phyloP scores from a whole-genome alignment of 2,329 filamentous ascomycete genomes.

The Trichoderma atrobrunneum region DNA sequence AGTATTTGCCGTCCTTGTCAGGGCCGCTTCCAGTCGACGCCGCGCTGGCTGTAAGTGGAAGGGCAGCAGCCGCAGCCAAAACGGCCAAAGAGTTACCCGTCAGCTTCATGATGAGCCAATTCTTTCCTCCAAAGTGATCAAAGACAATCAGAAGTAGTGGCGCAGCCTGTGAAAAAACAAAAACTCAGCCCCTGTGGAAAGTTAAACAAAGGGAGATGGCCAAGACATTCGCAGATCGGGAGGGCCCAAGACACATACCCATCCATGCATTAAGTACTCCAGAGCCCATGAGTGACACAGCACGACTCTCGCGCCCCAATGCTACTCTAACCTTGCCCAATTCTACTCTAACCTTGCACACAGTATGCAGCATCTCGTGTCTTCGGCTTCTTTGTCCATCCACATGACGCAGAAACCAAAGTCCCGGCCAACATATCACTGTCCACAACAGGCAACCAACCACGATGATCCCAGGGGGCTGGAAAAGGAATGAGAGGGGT shows the following conservation, averaged over 20 bases:
- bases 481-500: background rate
- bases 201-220: background rate
- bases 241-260: background rate
- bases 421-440: conserved; percentile 4
- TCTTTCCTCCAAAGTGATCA: background rate
- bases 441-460: conserved; percentile 12
- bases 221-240: background rate
- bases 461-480: conserved; percentile 11
- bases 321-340: background rate
- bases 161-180: background rate
- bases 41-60: conserved; percentile 21
- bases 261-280: background rate
- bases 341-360: background rate
- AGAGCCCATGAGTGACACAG: background rate
- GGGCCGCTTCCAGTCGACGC: conserved; percentile 33
- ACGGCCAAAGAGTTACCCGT: conserved; percentile 19
- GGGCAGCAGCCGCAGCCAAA: conserved; percentile 21
- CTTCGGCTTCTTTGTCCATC: background rate
- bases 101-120: conserved; percentile 26
- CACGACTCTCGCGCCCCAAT: background rate
- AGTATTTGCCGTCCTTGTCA: conserved; percentile 66
- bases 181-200: background rate
- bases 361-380: conserved; percentile 1
- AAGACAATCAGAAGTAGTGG: background rate
- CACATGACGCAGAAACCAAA: conserved; percentile 6